These are phyloP conservation scores for Asterophora lycoperdoides DNA, from an alignment of 768 basidiomycete species.

Conservation along the genomic window DNA sequence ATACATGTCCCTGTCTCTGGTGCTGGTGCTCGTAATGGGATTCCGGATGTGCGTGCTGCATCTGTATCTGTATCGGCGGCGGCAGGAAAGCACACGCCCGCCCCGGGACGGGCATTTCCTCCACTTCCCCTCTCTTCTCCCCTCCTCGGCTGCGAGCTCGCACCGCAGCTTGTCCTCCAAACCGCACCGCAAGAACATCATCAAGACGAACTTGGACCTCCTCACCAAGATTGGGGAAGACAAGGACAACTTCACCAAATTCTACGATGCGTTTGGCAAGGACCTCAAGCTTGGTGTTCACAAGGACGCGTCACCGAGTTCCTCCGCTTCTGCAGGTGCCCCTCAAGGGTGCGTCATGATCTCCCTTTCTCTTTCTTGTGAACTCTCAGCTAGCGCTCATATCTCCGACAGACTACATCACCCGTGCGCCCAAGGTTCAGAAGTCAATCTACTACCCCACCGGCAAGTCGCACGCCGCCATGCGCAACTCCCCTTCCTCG, in stretches of 20 bases:
- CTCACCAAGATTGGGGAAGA: conserved; percentile 97
- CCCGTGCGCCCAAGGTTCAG: conserved; percentile 98
- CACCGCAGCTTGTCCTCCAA: too few species aligned
- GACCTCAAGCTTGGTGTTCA: conserved; percentile 99
- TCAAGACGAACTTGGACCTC: conserved; percentile 96
- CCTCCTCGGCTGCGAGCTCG: too few species aligned
- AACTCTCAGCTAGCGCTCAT: background rate
- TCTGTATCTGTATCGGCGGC: too few species aligned
- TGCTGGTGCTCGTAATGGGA: too few species aligned
- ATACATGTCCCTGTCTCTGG: too few species aligned
- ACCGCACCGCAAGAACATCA: conserved; percentile 98
- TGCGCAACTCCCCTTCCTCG: conserved; percentile 95
- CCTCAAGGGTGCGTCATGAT: conserved; percentile 77
- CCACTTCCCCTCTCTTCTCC: too few species aligned
- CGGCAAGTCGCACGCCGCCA: conserved; percentile 89
- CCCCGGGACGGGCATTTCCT: too few species aligned
- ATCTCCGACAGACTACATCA: conserved; percentile 80
- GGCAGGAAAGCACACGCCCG: too few species aligned
- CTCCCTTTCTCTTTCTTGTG: background rate
- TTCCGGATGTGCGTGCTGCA: too few species aligned
- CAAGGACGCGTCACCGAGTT: conserved; percentile 98
- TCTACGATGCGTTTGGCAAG: conserved; percentile 98
- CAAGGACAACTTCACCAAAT: conserved; percentile 97
- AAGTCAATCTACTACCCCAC: conserved; percentile 99
- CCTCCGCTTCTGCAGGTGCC: conserved; percentile 93